A percentile compares a stretch with the other conserved stretches of the same genome.
Evolutionary conservation across 805 yeast species (phyloP).

Genomic region (Clavispora santaluciae): DNA sequence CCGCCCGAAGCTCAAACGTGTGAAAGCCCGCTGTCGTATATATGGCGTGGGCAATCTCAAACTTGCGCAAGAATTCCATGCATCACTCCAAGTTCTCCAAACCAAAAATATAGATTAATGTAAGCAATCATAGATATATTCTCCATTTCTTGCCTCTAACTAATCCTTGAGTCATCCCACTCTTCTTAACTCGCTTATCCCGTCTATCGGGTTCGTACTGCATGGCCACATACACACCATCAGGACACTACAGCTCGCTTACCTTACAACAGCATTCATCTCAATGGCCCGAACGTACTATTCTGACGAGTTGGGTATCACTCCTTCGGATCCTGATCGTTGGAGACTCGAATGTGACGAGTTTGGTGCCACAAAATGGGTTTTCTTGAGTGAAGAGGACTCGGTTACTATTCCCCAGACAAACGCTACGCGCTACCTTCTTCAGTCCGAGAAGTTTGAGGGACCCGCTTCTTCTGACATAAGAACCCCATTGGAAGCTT

Average conservation of each 20-base stretch:
- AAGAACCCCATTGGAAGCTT: conserved; percentile 52
- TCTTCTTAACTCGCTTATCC: no score
- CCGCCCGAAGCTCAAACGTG: no score
- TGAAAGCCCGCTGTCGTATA: no score
- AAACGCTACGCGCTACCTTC: conserved; percentile 50
- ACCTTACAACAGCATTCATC: no score
- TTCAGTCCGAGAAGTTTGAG: conserved; percentile 36
- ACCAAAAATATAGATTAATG: no score
- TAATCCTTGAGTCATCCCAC: no score
- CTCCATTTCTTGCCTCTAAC: no score
- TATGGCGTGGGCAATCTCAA: no score
- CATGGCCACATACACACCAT: not conserved
- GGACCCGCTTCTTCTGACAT: conserved; percentile 37
- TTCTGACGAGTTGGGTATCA: conserved; percentile 68
- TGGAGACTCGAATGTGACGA: conserved; percentile 76
- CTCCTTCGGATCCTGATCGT: conserved; percentile 58
- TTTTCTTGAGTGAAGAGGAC: conserved; percentile 45
- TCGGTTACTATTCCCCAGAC: conserved; percentile 45
- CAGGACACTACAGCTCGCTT: not conserved
- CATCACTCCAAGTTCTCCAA: no score
- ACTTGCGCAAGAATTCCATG: no score
- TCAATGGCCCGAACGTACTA: conserved; percentile 25
- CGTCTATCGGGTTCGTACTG: not conserved
- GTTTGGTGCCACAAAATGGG: conserved; percentile 82
- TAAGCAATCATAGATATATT: no score